Base-by-base conservation (phyloP, 2,329 filamentous ascomycete species). In the Fusarium siculi region DNA sequence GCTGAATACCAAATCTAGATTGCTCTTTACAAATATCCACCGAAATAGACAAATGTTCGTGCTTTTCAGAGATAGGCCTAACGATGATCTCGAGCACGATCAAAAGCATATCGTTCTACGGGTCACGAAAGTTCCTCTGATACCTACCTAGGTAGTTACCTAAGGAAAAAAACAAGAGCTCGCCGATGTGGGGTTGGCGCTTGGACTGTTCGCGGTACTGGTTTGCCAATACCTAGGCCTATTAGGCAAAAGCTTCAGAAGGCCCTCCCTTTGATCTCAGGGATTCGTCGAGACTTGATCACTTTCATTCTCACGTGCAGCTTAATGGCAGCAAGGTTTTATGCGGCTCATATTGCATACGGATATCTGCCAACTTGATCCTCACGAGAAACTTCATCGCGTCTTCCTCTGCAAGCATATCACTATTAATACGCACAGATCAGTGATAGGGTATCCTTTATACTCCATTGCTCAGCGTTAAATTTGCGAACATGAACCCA, bases 141-240 rank as follows among this genome's bases (percentile, higher is more conserved):
- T 30, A 30, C 30, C 30, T 32, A 32, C 12, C 32, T 34, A 16
- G 32, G 28, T 75, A 74, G 36, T 68, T 72, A 42, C 34, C 34
- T 30, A 54, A 52, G n/a, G n/a, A 21, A 36, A 25, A 52, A 53
- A 66, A 74, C 72, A 15, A 14, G 37, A 53, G 28, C 25, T 34
- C 15, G 40, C n/a, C 42, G n/a, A 44, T 63, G 64, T 74, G 72
- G 72, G 57, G 64, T 66, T 62, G 40, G 37, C 64, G 74, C 74
- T 75, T 56, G 69, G 70, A 53, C 68, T 55, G 23, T 40, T 72
- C 40, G 63, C 60, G 60, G 63, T 54, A 53, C 68, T 60, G 47
- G 69, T 34, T 66, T 37, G 15, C 23, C 9, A 50, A 54, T 32
- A 32, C 32, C 32, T 32, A 14, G 30, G 30, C 19, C 30, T 30